These are phyloP conservation scores for Boletus barrowsii DNA, from an alignment of 768 basidiomycete genomes.

Conservation along the genomic window DNA sequence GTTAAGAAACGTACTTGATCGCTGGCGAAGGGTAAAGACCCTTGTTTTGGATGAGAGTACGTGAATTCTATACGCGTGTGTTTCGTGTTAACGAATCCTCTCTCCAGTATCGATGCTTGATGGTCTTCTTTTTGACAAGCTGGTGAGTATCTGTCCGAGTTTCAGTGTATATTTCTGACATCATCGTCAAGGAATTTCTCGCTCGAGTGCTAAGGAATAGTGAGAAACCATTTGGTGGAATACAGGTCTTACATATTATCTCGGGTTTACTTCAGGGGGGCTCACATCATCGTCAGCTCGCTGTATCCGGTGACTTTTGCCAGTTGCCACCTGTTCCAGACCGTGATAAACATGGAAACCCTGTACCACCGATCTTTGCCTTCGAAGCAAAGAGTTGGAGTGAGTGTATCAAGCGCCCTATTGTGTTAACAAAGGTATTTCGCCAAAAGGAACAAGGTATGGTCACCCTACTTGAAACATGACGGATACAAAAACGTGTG, in stretches of 20 bases:
- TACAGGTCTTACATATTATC: conserved; percentile 55
- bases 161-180: conserved; percentile 34
- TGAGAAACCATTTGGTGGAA: conserved; percentile 73
- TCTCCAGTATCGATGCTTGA: conserved; percentile 85
- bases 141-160: conserved; percentile 43
- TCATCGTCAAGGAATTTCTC: conserved; percentile 49
- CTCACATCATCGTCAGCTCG: conserved; percentile 46
- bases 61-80: conserved; percentile 16
- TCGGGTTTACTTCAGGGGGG: not conserved
- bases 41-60: conserved; percentile 86
- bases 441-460: conserved; percentile 80
- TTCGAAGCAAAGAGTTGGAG: conserved; percentile 82
- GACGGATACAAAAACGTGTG: not conserved
- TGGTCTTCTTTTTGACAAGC: conserved; percentile 74
- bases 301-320: conserved; percentile 87
- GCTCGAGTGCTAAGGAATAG: conserved; percentile 55
- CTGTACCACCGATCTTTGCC: conserved; percentile 58
- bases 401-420: conserved; percentile 53
- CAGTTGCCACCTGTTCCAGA: conserved; percentile 81
- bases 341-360: conserved; percentile 44
- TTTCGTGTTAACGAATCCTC: not conserved
- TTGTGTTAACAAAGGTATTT: conserved; percentile 72
- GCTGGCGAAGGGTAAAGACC: conserved; percentile 62
- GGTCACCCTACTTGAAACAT: not conserved
- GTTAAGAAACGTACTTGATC: conserved; percentile 39